Evolutionary conservation across 352 stramenopile species (phyloP).

Genomic region (Halophytophthora batemanensis): DNA sequence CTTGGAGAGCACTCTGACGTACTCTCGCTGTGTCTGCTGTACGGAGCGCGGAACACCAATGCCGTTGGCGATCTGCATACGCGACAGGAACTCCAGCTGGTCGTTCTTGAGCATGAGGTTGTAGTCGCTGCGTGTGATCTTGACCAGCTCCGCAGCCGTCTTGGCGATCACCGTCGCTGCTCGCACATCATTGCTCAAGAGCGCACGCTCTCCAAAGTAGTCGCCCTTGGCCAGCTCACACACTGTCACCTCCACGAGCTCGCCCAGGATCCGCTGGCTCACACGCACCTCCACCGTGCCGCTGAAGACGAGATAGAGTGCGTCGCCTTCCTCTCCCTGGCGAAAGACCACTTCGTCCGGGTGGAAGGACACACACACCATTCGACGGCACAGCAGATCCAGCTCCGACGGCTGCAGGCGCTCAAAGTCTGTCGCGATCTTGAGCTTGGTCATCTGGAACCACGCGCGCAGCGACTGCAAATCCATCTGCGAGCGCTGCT

Average conservation of each 20-base stretch:
- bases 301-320: conserved; percentile 67
- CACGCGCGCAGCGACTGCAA: conserved; percentile 62
- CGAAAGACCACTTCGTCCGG: conserved; percentile 60
- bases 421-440: conserved; percentile 73
- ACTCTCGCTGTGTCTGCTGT: conserved; percentile 42
- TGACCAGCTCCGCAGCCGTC: conserved; percentile 48
- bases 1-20: conserved; percentile 56
- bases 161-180: conserved; percentile 63
- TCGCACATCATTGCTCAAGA: conserved; percentile 57
- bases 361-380: conserved; percentile 45
- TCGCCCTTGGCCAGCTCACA: conserved; percentile 64
- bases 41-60: conserved; percentile 15
- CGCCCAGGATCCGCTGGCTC: conserved; percentile 52
- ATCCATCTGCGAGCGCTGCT: conserved; percentile 56
- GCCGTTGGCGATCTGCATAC: conserved; percentile 53
- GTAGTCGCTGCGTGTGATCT: conserved; percentile 68
- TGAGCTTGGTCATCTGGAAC: conserved; percentile 77
- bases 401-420: conserved; percentile 53
- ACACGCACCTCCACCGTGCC: conserved; percentile 63
- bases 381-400: conserved; percentile 57
- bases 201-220: conserved; percentile 70
- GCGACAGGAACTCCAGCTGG: conserved; percentile 63
- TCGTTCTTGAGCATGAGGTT: conserved; percentile 73
- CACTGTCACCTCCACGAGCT: conserved; percentile 65
- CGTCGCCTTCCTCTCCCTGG: conserved; percentile 68